Percentiles rank a stretch among this genome's conserved stretches.
Conservation (phyloP, 2,329 filamentous ascomycete genomes). For the Eurotiales sp. region DNA sequence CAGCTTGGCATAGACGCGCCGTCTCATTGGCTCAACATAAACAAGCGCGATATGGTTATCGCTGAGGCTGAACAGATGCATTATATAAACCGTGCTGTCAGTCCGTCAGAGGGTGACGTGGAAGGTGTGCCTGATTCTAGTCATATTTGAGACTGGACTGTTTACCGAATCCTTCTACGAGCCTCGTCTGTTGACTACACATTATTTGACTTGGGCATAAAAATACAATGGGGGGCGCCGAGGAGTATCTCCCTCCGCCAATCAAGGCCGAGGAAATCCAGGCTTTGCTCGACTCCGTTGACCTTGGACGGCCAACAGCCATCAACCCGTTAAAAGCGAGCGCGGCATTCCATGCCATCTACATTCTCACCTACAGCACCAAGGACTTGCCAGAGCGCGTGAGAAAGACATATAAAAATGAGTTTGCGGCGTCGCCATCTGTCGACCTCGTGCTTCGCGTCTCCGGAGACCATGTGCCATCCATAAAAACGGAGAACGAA, state of each 20-base stretch:
- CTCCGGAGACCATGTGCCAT: conserved; percentile 33
- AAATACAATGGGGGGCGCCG: background rate
- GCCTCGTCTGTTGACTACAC: too few species aligned
- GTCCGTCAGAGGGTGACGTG: too few species aligned
- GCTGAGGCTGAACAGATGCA: too few species aligned
- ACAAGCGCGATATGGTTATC: too few species aligned
- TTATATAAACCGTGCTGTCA: too few species aligned
- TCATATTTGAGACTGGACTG: too few species aligned
- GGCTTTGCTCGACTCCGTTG: conserved; percentile 1
- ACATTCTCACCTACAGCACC: conserved; percentile 7
- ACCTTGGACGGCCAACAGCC: background rate
- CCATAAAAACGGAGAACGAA: conserved; percentile 37
- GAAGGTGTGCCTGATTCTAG: too few species aligned
- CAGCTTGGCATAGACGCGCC: too few species aligned
- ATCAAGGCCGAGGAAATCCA: conserved; percentile 5
- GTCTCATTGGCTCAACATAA: too few species aligned
- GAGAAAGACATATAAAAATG: background rate
- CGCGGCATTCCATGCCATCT: conserved; percentile 15
- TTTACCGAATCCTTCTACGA: too few species aligned
- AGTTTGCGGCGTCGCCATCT: background rate
- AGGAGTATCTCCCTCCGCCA: conserved; percentile 10
- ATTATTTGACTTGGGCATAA: too few species aligned
- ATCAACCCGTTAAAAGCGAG: conserved; percentile 11
- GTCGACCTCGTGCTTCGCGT: conserved; percentile 29
- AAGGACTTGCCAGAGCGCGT: background rate